Base-by-base conservation (phyloP, 1,284 basidiomycete species). In the Mycena sp. region DNA sequence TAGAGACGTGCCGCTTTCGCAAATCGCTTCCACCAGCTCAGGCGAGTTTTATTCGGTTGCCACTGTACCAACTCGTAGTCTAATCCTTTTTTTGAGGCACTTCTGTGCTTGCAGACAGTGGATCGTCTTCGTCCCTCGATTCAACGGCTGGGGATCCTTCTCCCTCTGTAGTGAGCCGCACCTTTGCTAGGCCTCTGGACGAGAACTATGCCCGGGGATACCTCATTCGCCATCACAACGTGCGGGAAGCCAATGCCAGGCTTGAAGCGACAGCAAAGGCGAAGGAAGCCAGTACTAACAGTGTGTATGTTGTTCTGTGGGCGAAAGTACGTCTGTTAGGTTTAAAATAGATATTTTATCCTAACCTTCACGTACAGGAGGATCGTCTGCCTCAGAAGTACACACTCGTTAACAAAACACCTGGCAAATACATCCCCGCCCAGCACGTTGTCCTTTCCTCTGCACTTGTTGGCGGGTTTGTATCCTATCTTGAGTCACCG, bases 401-500 rank as follows among this genome's bases (percentile, higher is more conserved):
- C 32, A 16, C 21, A 12, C 35, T 52, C 16, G 50, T 52, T 4
- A 52, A 52, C 25, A 26, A 52, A 5, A 12, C 35, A 9, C 50
- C 35, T 9, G 23, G 50, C 4, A 38, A 28, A 17, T 52, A 38
- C 17, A 37, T 40, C 4, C 35, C 37, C 4, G 23, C 16, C 1
- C 35, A 52, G 6, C 50, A 52, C 12, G 4, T 9, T 4, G 35
- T 52, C 1, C 37, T 52, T 1, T 11, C 50, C 14, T 28, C 16
- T 11, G 50, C 50, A n/a, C 10, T 52, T n/a, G 9, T 9, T 9
- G 35, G 28, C 11, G 50, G 50, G 11, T 16, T 52, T 4, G 29
- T 52, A 10, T 52, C 50, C 6, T 52, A 40, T n/a, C 35, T 52
- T 17, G 50, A 52, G 35, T 52, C 35, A 17, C 50, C 50, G 9